Percentiles rank a stretch among this genome's conserved stretches.
These are phyloP conservation scores for Pyrenula aspistea DNA, from an alignment of 495 filamentous ascomycete genomes.

Conservation along the genomic window DNA sequence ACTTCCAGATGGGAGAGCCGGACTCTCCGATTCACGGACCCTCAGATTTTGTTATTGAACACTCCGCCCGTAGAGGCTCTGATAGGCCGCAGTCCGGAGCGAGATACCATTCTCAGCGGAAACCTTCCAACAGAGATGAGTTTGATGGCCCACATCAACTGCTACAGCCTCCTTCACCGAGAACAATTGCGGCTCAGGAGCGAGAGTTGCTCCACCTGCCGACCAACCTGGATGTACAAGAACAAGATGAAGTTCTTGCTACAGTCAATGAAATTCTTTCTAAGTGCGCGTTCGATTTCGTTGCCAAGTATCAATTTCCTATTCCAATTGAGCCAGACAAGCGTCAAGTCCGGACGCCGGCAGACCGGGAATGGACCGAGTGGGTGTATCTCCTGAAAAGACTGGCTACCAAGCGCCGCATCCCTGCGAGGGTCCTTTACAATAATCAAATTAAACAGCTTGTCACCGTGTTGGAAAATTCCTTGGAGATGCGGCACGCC, in stretches of 20 bases:
- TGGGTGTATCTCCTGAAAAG: slow-evolving; percentile 84
- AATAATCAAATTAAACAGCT: slow-evolving; percentile 85
- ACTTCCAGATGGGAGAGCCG: background rate
- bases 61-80: background rate
- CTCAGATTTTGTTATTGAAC: background rate
- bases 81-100: slow-evolving; percentile 5
- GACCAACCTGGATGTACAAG: slow-evolving; percentile 67
- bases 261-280: slow-evolving; percentile 75
- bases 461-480: slow-evolving; percentile 72
- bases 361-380: slow-evolving; percentile 83
- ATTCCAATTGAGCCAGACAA: slow-evolving; percentile 72
- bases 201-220: slow-evolving; percentile 70
- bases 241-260: slow-evolving; percentile 70
- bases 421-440: slow-evolving; percentile 71
- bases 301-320: slow-evolving; percentile 81
- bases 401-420: slow-evolving; percentile 72
- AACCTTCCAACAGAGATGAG: slow-evolving; percentile 73
- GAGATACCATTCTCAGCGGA: slow-evolving; percentile 51
- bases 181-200: slow-evolving; percentile 59
- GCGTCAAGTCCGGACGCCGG: slow-evolving; percentile 63
- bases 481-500: slow-evolving; percentile 73
- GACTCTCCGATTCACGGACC: background rate
- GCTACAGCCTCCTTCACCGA: slow-evolving; percentile 51
- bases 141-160: slow-evolving; percentile 80
- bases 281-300: slow-evolving; percentile 77